Evolutionary conservation across 1,284 basidiomycete species (phyloP).

Genomic region (Papiliotrema flavescens): DNA sequence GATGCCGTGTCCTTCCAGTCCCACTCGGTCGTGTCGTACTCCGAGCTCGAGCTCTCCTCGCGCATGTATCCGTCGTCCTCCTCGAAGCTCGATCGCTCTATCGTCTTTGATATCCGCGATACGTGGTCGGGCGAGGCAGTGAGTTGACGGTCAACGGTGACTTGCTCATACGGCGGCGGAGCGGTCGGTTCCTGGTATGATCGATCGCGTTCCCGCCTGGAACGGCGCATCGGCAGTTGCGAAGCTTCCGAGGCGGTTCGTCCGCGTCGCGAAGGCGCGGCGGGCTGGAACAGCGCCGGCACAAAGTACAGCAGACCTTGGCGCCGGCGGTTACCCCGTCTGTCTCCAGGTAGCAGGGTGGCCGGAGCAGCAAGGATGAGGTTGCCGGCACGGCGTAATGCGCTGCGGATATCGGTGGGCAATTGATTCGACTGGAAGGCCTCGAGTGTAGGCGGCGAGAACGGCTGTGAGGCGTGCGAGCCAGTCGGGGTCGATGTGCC

Average conservation of each 20-base stretch:
- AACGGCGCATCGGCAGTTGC: conserved; percentile 29
- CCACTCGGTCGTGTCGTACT: neutral
- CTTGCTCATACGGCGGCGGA: conserved; percentile 27
- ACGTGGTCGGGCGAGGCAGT: neutral
- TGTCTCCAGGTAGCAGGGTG: conserved; percentile 21
- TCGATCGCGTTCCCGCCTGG: conserved; percentile 5
- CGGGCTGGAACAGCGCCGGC: conserved; percentile 42
- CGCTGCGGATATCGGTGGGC: conserved; percentile 24
- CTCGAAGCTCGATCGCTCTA: neutral
- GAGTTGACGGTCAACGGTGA: neutral
- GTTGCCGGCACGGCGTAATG: conserved; percentile 38
- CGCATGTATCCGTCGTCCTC: neutral
- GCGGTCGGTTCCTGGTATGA: conserved; percentile 1
- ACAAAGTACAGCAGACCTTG: conserved; percentile 44
- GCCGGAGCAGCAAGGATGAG: conserved; percentile 42
- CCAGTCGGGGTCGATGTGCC: neutral
- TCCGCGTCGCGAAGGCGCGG: conserved; percentile 15
- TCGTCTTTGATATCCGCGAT: no score
- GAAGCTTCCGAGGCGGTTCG: conserved; percentile 41
- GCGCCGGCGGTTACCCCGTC: conserved; percentile 13
- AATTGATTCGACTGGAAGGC: conserved; percentile 12
- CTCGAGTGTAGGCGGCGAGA: conserved; percentile 10
- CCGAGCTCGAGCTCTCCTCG: neutral
- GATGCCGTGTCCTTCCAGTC: neutral
- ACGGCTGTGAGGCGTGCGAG: conserved; percentile 4